These are phyloP conservation scores for Microglena sp. DNA, from an alignment of 139 green algal species.

Conservation along the genomic window DNA sequence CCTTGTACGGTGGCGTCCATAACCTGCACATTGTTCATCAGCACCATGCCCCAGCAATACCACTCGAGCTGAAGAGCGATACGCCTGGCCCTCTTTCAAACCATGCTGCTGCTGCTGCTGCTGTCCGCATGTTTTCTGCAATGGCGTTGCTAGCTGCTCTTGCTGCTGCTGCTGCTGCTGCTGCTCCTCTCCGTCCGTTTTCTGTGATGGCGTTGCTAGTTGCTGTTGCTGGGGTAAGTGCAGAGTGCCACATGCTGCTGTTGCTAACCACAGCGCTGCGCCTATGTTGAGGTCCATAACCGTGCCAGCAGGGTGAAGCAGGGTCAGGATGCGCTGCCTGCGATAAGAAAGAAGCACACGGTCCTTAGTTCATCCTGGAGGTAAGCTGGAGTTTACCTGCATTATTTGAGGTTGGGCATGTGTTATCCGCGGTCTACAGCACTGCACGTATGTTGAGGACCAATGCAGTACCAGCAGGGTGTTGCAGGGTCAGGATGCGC, in stretches of 20 bases:
- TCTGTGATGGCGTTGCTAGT: no score
- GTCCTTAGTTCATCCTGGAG: neutral
- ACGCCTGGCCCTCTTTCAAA: slow-evolving; percentile 13
- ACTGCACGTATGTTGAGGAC: neutral
- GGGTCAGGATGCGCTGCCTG: slow-evolving; percentile 45
- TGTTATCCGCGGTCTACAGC: no score
- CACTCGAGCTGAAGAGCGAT: slow-evolving; percentile 50
- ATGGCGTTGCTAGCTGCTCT: slow-evolving; percentile 10
- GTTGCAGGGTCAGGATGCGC: no score
- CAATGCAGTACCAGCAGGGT: neutral
- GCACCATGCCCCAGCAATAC: slow-evolving; percentile 86
- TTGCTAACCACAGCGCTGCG: slow-evolving; percentile 81
- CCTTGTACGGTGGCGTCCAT: slow-evolving; percentile 81
- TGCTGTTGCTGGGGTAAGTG: slow-evolving; percentile 6
- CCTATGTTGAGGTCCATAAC: slow-evolving; percentile 97
- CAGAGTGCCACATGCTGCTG: slow-evolving; percentile 44
- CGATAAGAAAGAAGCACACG: neutral
- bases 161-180: slow-evolving; percentile 10
- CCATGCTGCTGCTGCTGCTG: slow-evolving; percentile 14
- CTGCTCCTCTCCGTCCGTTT: neutral
- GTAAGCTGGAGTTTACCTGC: no score
- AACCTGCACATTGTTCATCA: slow-evolving; percentile 88
- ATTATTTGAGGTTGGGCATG: no score
- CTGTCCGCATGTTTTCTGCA: neutral
- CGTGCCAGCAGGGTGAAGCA: slow-evolving; percentile 72